Percentiles rank a stretch among this genome's conserved stretches.
Evolutionary conservation across 345 rosid genomes (phyloP).

Genomic region (Passiflora organensis): DNA sequence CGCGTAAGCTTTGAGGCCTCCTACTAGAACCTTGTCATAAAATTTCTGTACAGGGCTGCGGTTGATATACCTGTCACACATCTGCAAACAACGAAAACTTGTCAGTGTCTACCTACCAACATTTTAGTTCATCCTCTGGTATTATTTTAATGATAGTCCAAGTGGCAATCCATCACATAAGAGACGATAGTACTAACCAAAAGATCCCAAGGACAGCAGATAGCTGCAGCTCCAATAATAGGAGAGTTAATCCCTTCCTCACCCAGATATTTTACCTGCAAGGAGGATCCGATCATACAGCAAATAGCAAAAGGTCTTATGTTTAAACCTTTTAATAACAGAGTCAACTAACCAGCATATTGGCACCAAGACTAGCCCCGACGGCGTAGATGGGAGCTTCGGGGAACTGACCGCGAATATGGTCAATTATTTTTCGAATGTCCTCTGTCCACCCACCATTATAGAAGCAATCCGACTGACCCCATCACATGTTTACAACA

Average conservation of each 20-base stretch:
- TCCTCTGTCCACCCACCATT: constrained; percentile 97
- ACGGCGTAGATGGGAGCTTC: constrained; percentile 76
- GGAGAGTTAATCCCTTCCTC: constrained; percentile 72
- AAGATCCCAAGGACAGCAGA: constrained; percentile 92
- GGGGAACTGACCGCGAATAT: constrained; percentile 57
- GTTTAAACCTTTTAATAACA: background rate
- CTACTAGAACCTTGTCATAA: constrained; percentile 23
- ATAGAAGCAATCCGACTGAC: constrained; percentile 90
- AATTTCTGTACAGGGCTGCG: constrained; percentile 29
- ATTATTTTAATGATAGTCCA: too few species aligned
- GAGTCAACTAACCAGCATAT: constrained; percentile 52
- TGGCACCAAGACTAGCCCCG: constrained; percentile 95
- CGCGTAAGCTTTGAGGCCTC: constrained; percentile 37
- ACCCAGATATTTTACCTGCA: constrained; percentile 92
- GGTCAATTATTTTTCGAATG: constrained; percentile 40
- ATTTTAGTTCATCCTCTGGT: too few species aligned
- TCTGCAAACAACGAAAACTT: constrained; percentile 15
- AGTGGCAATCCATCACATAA: too few species aligned
- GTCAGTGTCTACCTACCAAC: too few species aligned
- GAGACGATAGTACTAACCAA: constrained; percentile 48
- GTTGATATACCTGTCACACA: constrained; percentile 39
- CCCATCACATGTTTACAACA: background rate
- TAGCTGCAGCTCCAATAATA: constrained; percentile 71
- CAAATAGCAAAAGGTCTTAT: too few species aligned
- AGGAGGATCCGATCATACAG: background rate